A percentile compares a stretch with the other conserved stretches of the same genome.
phyloP scores from a whole-genome alignment of 1,284 basidiomycete genomes.

The Jaminaea rosea region DNA sequence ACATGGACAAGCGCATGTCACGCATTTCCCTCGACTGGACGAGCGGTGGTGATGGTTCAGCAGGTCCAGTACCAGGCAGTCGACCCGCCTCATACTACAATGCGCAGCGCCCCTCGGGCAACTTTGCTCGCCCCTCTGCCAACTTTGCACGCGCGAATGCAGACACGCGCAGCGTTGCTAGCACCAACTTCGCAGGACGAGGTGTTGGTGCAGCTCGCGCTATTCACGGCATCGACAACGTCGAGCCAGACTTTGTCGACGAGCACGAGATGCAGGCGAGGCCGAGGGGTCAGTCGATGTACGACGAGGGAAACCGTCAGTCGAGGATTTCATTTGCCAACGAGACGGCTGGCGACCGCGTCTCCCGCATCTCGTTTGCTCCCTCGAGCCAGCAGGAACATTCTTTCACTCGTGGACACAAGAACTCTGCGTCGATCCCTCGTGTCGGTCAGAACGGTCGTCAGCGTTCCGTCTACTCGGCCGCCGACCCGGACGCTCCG shows the following conservation, averaged over 20 bases:
- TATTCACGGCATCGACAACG: slow-evolving; percentile 25
- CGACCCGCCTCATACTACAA: slow-evolving; percentile 27
- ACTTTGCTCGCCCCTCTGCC: slow-evolving; percentile 19
- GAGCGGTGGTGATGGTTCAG: slow-evolving; percentile 32
- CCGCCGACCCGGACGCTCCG: slow-evolving; percentile 28
- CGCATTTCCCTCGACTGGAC: slow-evolving; percentile 42
- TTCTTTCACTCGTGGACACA: not conserved
- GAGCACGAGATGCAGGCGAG: slow-evolving; percentile 31
- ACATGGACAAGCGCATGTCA: slow-evolving; percentile 45
- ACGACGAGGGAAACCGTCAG: slow-evolving; percentile 23
- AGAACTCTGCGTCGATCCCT: slow-evolving; percentile 14
- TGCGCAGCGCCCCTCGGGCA: slow-evolving; percentile 4
- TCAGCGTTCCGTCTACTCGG: slow-evolving; percentile 17
- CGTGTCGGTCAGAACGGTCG: slow-evolving; percentile 16
- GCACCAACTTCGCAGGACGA: not conserved
- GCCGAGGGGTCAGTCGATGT: slow-evolving; percentile 24
- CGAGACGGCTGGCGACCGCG: slow-evolving; percentile 30
- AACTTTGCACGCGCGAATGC: slow-evolving; percentile 1
- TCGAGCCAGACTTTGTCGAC: slow-evolving; percentile 17
- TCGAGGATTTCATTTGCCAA: slow-evolving; percentile 28
- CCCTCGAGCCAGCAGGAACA: slow-evolving; percentile 26
- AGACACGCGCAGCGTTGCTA: slow-evolving; percentile 1
- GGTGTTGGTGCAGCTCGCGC: slow-evolving; percentile 16
- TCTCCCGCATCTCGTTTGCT: slow-evolving; percentile 32
- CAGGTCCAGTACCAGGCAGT: slow-evolving; percentile 28